These are phyloP conservation scores for Penicillium sp. DNA, from an alignment of 2,329 filamentous ascomycete species.

Conservation along the genomic window DNA sequence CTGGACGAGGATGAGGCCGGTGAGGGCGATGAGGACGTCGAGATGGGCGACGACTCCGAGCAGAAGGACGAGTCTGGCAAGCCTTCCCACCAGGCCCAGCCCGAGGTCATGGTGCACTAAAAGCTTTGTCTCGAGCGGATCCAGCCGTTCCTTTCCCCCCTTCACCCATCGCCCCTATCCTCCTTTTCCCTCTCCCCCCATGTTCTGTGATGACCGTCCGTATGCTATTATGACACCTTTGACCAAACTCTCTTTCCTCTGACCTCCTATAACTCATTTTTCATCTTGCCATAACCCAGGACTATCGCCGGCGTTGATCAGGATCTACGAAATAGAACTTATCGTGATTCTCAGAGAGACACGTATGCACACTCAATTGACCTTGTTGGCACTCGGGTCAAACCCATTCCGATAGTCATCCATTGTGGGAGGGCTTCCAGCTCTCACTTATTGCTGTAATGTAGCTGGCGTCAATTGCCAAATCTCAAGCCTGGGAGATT, in stretches of 20 bases:
- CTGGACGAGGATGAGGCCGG: conserved; percentile 64
- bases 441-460: background rate
- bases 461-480: background rate
- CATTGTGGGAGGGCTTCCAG: conserved; percentile 1
- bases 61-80: conserved; percentile 39
- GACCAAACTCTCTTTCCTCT: conserved; percentile 7
- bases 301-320: conserved; percentile 22
- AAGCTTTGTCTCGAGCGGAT: background rate
- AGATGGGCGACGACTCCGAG: conserved; percentile 58
- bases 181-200: conserved; percentile 15
- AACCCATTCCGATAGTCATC: background rate
- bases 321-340: conserved; percentile 32
- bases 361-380: background rate
- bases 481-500: background rate
- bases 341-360: background rate
- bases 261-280: background rate
- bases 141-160: background rate
- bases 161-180: conserved; percentile 8
- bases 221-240: conserved; percentile 33
- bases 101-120: conserved; percentile 52
- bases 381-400: background rate
- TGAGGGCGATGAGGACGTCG: conserved; percentile 59
- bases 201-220: conserved; percentile 33
- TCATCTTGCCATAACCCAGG: conserved; percentile 14
- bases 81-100: conserved; percentile 36